Conservation (phyloP, 164 flowering plant genomes). For the Stephania yunnanensis region DNA sequence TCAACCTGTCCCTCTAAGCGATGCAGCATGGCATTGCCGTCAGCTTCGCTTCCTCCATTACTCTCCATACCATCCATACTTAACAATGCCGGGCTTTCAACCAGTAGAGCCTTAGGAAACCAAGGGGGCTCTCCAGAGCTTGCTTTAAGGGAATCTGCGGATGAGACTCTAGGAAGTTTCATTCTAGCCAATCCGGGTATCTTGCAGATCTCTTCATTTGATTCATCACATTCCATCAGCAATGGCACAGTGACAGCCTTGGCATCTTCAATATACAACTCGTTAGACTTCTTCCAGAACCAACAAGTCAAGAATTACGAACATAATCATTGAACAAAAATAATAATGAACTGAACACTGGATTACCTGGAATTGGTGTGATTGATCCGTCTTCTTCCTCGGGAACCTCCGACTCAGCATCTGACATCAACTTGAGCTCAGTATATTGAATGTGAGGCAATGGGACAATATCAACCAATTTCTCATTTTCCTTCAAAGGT, state of each 20-base stretch:
- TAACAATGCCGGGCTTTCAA: constrained; percentile 32
- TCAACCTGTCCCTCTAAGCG: constrained; percentile 53
- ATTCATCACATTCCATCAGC: constrained; percentile 39
- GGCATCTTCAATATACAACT: constrained; percentile 26
- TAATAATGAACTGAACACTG: background rate
- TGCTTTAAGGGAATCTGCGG: constrained; percentile 42
- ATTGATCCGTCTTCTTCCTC: constrained; percentile 32
- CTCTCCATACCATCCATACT: constrained; percentile 29
- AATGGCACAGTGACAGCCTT: constrained; percentile 31
- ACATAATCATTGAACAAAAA: background rate
- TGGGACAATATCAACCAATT: constrained; percentile 19
- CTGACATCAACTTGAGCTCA: constrained; percentile 44
- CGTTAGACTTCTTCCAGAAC: background rate
- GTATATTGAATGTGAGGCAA: constrained; percentile 34
- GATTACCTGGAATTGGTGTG: constrained; percentile 14
- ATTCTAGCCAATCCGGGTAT: constrained; percentile 36
- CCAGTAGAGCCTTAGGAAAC: constrained; percentile 29
- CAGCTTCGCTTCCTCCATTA: constrained; percentile 26
- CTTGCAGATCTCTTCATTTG: constrained; percentile 31
- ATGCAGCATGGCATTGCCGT: constrained; percentile 36
- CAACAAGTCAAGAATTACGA: background rate
- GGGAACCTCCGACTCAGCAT: constrained; percentile 31
- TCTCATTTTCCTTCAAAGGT: constrained; percentile 27
- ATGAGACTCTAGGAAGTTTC: constrained; percentile 48
- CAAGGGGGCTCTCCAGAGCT: constrained; percentile 44